Conservation (phyloP, 805 yeast species). For the Myxozyma neglecta region DNA sequence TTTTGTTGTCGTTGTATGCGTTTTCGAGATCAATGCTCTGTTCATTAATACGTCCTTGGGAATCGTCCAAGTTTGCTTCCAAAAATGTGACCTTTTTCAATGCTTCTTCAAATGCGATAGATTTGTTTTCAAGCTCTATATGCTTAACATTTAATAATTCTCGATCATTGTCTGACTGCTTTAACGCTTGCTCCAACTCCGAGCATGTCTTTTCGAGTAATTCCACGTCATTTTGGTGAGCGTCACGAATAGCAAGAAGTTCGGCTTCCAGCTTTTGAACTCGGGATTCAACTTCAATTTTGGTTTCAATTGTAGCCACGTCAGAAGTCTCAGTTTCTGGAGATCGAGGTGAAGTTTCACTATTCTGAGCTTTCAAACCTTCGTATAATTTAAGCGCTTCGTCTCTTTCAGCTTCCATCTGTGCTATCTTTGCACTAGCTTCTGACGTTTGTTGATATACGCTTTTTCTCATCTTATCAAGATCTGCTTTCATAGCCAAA, state of each 20-base stretch:
- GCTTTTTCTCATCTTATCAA: slow-evolving; percentile 23
- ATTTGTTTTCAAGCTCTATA: background rate
- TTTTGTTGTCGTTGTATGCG: slow-evolving; percentile 18
- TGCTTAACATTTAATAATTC: slow-evolving; percentile 8
- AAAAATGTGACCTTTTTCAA: slow-evolving; percentile 1
- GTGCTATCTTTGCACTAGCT: slow-evolving; percentile 16
- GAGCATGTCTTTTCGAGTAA: slow-evolving; percentile 4
- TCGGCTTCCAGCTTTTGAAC: background rate
- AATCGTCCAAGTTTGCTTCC: slow-evolving; percentile 14
- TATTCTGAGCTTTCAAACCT: background rate
- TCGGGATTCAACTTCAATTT: background rate
- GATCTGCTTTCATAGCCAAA: slow-evolving; percentile 29
- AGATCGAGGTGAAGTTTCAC: background rate
- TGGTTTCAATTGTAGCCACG: background rate
- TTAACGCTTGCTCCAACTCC: background rate
- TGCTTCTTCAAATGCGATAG: background rate
- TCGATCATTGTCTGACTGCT: slow-evolving; percentile 5
- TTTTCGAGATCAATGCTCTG: slow-evolving; percentile 30
- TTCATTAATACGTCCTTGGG: slow-evolving; percentile 33
- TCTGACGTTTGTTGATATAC: slow-evolving; percentile 17
- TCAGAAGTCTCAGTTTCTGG: background rate
- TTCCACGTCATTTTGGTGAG: background rate
- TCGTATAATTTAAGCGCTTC: slow-evolving; percentile 11
- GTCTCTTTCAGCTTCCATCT: slow-evolving; percentile 23
- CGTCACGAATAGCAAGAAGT: background rate